phyloP scores from a whole-genome alignment of 305 asterid genomes.

The Solanum hybrid region DNA sequence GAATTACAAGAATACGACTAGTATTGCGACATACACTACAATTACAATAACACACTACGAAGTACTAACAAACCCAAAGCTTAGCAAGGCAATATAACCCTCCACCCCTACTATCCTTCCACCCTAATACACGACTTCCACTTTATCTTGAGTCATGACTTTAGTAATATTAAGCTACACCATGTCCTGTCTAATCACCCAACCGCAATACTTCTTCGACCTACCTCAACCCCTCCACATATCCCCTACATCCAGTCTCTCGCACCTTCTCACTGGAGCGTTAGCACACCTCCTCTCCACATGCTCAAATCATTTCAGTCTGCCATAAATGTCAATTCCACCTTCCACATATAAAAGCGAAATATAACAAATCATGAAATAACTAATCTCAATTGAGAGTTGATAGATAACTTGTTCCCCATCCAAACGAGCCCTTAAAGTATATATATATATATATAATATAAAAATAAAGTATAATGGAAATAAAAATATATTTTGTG shows the following conservation, averaged over 20 bases:
- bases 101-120: neutral
- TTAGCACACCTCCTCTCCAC: too few species aligned
- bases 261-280: neutral
- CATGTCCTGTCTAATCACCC: neutral
- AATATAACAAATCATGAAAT: neutral
- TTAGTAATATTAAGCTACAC: neutral
- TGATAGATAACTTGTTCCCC: neutral
- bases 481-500: neutral
- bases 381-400: neutral
- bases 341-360: neutral
- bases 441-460: too few species aligned
- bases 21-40: neutral
- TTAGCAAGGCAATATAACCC: neutral
- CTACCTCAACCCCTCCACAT: neutral
- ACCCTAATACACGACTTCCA: neutral
- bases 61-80: neutral
- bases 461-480: neutral
- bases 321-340: neutral
- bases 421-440: neutral
- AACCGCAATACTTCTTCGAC: neutral
- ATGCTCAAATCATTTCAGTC: too few species aligned
- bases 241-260: too few species aligned
- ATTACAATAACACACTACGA: neutral
- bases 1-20: neutral
- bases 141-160: neutral